A percentile compares a stretch with the other conserved stretches of the same genome.
Evolutionary conservation across 129 eudicot species (phyloP).

Genomic region (Lonicera japonica): DNA sequence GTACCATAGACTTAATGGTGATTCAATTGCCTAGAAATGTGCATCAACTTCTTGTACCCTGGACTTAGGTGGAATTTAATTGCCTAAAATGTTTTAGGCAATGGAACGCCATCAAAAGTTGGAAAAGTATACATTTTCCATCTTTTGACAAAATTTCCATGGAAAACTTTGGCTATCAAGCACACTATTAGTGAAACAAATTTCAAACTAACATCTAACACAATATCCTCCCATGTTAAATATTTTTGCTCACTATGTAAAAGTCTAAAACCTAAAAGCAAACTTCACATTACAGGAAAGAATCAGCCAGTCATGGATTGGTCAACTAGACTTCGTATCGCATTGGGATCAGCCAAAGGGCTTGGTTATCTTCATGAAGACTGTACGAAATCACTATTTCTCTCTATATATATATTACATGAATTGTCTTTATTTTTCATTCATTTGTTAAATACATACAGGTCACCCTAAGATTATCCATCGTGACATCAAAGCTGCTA

Average conservation of each 20-base stretch:
- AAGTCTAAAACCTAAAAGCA: background rate
- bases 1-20: no score
- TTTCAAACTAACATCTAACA: no score
- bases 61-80: no score
- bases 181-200: no score
- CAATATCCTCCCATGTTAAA: no score
- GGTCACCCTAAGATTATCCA: conserved; percentile 60
- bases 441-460: conserved; percentile 7
- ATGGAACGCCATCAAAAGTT: no score
- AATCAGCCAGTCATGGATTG: conserved; percentile 63
- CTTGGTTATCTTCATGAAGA: conserved; percentile 95
- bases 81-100: no score
- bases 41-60: no score
- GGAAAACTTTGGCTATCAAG: no score
- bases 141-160: no score
- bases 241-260: background rate
- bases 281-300: conserved; percentile 47
- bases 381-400: conserved; percentile 34
- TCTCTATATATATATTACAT: background rate
- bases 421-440: background rate
- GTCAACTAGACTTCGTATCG: conserved; percentile 65
- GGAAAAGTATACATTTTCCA: no score
- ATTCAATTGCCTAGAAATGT: no score
- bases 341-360: conserved; percentile 93
- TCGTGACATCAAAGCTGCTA: conserved; percentile 59